These are phyloP conservation scores for Fusarium sp. DNA, from an alignment of 2,329 filamentous ascomycete genomes.

Conservation along the genomic window DNA sequence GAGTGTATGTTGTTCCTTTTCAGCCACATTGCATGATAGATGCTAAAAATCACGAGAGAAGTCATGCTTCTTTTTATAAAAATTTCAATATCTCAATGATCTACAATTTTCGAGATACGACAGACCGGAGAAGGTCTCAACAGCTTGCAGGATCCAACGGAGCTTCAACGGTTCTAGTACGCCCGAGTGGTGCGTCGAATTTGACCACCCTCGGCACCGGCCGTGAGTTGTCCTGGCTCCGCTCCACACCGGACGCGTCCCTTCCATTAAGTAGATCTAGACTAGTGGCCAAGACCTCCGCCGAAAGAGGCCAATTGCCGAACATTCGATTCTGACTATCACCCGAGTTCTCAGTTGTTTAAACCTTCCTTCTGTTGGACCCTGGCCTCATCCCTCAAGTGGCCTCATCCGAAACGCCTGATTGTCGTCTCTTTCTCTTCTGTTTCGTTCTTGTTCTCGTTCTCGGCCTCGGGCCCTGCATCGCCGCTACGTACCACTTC, in stretches of 20 bases:
- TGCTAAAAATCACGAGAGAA: conserved; percentile 3
- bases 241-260: conserved; percentile 12
- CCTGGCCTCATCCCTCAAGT: conserved; percentile 37
- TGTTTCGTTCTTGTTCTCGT: conserved; percentile 23
- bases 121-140: conserved; percentile 4
- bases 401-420: conserved; percentile 47
- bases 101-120: neutral
- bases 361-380: conserved; percentile 29
- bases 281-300: conserved; percentile 20
- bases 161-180: conserved; percentile 27
- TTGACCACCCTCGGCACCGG: conserved; percentile 33
- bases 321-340: conserved; percentile 50
- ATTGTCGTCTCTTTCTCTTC: conserved; percentile 30
- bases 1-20: neutral
- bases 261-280: neutral
- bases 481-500: conserved; percentile 7
- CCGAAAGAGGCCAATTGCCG: conserved; percentile 41
- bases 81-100: neutral
- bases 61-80: conserved; percentile 4
- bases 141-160: conserved; percentile 16
- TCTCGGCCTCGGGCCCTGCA: conserved; percentile 16
- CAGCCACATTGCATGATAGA: neutral
- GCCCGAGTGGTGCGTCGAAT: conserved; percentile 39
- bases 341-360: conserved; percentile 43
- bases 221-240: conserved; percentile 16